A percentile compares a stretch with the other conserved stretches of the same genome.
Conservation (phyloP, 208 protist genomes). For the Leptomonas pyrrhocoris region DNA sequence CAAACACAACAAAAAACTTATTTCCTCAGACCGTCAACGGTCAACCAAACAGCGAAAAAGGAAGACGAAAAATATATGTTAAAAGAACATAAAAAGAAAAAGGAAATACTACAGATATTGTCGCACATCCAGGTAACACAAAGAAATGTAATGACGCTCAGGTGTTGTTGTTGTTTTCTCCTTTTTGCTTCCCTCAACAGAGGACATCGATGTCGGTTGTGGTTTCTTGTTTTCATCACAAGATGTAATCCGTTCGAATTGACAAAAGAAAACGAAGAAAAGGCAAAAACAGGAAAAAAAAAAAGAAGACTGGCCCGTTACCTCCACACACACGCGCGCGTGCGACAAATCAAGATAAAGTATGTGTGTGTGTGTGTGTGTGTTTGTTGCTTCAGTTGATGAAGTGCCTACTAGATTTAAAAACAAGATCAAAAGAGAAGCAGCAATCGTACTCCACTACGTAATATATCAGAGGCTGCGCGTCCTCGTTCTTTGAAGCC, state of each 20-base stretch:
- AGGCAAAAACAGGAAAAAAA: not conserved
- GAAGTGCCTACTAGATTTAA: slow-evolving; percentile 13
- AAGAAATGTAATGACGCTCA: not conserved
- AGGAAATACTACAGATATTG: slow-evolving; percentile 15
- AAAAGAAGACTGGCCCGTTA: not conserved
- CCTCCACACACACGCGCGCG: slow-evolving; percentile 1
- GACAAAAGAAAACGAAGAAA: not conserved
- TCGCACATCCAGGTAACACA: slow-evolving; percentile 1
- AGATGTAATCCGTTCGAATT: too few species aligned
- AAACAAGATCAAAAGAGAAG: not conserved
- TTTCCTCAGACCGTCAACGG: slow-evolving; percentile 2
- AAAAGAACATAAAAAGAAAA: slow-evolving; percentile 34
- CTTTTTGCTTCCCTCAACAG: not conserved
- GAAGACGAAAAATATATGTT: slow-evolving; percentile 19
- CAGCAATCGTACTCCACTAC: slow-evolving; percentile 15
- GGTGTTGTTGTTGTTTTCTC: not conserved
- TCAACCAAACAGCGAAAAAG: slow-evolving; percentile 23
- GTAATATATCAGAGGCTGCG: not conserved
- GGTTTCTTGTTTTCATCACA: not conserved
- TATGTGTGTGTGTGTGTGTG: not conserved
- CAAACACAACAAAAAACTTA: slow-evolving; percentile 8
- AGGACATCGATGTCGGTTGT: too few species aligned
- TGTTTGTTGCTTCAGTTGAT: slow-evolving; percentile 1
- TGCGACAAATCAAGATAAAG: slow-evolving; percentile 11
- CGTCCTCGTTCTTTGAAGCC: not conserved